Percentiles rank a stretch among this genome's conserved stretches.
These are phyloP conservation scores for Trichoderma semiorbis DNA, from an alignment of 2,329 filamentous ascomycete genomes.

Conservation along the genomic window DNA sequence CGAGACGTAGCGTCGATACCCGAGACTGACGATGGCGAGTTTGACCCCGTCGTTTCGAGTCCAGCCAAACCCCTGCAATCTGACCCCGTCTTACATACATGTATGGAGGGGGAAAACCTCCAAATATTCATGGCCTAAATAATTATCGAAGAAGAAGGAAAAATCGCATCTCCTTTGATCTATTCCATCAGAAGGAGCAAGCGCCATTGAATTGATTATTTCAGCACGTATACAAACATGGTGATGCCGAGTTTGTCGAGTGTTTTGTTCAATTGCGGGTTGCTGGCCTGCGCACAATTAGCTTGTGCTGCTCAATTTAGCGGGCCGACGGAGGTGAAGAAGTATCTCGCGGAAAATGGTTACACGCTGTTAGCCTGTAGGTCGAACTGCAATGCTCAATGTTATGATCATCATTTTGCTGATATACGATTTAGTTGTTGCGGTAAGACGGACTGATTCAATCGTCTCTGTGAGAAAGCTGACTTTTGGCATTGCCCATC, in stretches of 20 bases:
- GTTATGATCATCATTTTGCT: neutral
- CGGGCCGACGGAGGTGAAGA: conserved; percentile 14
- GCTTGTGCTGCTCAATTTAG: conserved; percentile 16
- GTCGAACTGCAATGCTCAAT: conserved; percentile 11
- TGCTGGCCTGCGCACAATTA: conserved; percentile 1
- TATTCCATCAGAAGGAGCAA: neutral
- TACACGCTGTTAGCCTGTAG: conserved; percentile 33
- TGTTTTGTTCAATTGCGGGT: neutral
- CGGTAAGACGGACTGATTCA: neutral
- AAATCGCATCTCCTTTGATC: neutral
- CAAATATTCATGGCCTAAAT: neutral
- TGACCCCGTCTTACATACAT: neutral
- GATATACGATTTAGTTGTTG: conserved; percentile 16
- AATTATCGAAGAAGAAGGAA: neutral
- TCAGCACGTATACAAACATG: neutral
- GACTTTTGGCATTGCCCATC: neutral
- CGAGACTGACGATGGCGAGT: neutral
- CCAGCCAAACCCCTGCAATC: neutral
- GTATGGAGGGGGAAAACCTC: neutral
- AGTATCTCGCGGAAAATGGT: conserved; percentile 20
- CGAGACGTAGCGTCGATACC: conserved; percentile 4
- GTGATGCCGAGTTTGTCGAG: neutral
- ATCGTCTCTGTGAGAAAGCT: neutral
- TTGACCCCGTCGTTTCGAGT: neutral
- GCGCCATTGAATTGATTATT: neutral